Evolutionary conservation across 306 rosid species (phyloP).

Genomic region (Prinsepia uniflora): DNA sequence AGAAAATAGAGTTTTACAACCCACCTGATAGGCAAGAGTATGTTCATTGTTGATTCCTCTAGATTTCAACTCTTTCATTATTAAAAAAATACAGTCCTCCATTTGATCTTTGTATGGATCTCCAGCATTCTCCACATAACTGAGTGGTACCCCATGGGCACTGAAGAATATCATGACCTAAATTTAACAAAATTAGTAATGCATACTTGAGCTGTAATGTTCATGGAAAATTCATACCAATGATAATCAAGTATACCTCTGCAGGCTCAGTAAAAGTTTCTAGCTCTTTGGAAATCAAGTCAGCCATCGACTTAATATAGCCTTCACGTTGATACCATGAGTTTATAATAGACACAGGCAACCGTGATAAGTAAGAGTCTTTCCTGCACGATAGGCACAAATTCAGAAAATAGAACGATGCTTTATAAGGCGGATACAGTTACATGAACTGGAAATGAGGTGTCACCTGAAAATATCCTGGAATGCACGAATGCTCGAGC

Average conservation of each 20-base stretch:
- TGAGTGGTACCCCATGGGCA: constrained; percentile 97
- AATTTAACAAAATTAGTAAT: constrained; percentile 12
- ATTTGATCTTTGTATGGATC: constrained; percentile 97
- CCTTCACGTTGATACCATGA: constrained; percentile 96
- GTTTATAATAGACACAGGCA: constrained; percentile 89
- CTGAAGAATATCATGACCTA: constrained; percentile 94
- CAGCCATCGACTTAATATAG: constrained; percentile 87
- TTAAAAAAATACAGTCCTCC: constrained; percentile 89
- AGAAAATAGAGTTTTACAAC: constrained; percentile 12
- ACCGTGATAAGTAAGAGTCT: constrained; percentile 60
- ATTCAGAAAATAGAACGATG: constrained; percentile 22
- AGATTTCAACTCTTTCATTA: constrained; percentile 90
- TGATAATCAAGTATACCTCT: constrained; percentile 50
- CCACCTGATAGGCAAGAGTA: constrained; percentile 96
- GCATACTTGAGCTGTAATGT: constrained; percentile 15
- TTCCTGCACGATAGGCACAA: constrained; percentile 54
- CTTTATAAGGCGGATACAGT: not conserved
- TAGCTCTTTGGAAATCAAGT: constrained; percentile 81
- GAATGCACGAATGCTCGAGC: constrained; percentile 89
- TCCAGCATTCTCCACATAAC: constrained; percentile 89
- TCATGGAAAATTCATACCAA: constrained; percentile 5
- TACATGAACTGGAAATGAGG: constrained; percentile 12
- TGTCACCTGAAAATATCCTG: constrained; percentile 70
- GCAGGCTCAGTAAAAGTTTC: constrained; percentile 55
- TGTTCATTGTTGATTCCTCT: constrained; percentile 80